phyloP scores from a whole-genome alignment of 2,329 filamentous ascomycete genomes.

The Stagonosporopsis vannaccii region DNA sequence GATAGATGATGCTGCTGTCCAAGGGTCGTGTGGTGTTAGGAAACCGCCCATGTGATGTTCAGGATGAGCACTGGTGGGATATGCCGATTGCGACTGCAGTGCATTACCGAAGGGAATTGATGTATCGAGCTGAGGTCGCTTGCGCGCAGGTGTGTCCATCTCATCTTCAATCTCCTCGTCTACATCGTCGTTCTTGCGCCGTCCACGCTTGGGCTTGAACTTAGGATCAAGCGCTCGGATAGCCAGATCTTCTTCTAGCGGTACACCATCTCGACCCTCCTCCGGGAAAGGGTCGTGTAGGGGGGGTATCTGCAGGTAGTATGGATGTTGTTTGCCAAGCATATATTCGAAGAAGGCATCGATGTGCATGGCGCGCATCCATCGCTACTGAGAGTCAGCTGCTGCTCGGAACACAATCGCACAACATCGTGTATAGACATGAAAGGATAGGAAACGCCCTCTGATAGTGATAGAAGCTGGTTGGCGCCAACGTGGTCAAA shows the following conservation, averaged over 20 bases:
- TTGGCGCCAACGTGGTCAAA: neutral
- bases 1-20: conserved; percentile 51
- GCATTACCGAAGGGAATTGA: conserved; percentile 51
- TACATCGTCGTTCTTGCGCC: conserved; percentile 67
- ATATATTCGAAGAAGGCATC: conserved; percentile 95
- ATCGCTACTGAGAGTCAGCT: conserved; percentile 65
- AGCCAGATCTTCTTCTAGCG: conserved; percentile 86
- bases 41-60: conserved; percentile 60
- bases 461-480: neutral
- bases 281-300: conserved; percentile 68
- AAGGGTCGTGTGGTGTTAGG: conserved; percentile 53
- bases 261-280: conserved; percentile 78
- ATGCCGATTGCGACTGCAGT: conserved; percentile 55
- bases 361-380: conserved; percentile 97
- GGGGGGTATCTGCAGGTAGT: conserved; percentile 78
- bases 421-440: neutral
- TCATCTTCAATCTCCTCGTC: conserved; percentile 63
- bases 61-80: conserved; percentile 63
- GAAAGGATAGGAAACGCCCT: neutral
- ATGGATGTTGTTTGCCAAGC: conserved; percentile 76
- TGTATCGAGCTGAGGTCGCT: conserved; percentile 68
- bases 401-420: neutral
- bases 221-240: conserved; percentile 84
- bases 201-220: conserved; percentile 67
- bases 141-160: conserved; percentile 53